Evolutionary conservation across 352 stramenopile genomes (phyloP), one percentile per base, ranked within the genome.

Genomic region (Globisporangium solare): DNA sequence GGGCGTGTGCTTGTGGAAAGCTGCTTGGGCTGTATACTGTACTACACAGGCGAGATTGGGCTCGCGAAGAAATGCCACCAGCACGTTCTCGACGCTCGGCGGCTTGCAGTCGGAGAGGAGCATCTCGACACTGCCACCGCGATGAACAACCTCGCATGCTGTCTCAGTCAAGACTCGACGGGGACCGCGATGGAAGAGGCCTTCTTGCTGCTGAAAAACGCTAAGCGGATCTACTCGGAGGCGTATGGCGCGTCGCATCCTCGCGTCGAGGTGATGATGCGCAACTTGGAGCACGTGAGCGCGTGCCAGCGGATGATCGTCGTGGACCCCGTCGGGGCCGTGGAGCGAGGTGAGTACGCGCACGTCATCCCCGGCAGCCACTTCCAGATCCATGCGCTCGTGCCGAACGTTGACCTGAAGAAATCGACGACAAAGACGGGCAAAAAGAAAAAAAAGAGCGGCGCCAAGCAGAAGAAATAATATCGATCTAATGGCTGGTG

Each of bases 121-220:
- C 60, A 87, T 55, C 47, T 83, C 13, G 79, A 92, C 51, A 83
- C 78, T 3, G 81, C 81, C 10, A 89, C 80, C 4, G 63, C 76
- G 13, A 83, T 92, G 70, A 89, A 87, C 66, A 92, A 89, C 47
- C 58, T 89, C 20, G 79, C 75, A 8, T 89, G 81, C 48, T 92
- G 81, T 46, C 47, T 86, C 11, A 84, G 74, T 24, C 74, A 86
- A 17, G 64, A 71, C 18, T 47, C 50, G 6, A 56, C 58, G 3
- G 57, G 61, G 5, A 66, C 61, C 10, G 56, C 66, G 4, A 54
- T 89, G 21, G 76, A 86, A 47, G 72, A 71, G 15, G 75, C 82
- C 7, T 88, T 78, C 50, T 47, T 89, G 40, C 53, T 83, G n/a
- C 68, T 89, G 50, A 81, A 82, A 41, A 69, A 71, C 10, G 68